phyloP scores from a whole-genome alignment of 2,329 filamentous ascomycete species.

The Arthroderma uncinatum region DNA sequence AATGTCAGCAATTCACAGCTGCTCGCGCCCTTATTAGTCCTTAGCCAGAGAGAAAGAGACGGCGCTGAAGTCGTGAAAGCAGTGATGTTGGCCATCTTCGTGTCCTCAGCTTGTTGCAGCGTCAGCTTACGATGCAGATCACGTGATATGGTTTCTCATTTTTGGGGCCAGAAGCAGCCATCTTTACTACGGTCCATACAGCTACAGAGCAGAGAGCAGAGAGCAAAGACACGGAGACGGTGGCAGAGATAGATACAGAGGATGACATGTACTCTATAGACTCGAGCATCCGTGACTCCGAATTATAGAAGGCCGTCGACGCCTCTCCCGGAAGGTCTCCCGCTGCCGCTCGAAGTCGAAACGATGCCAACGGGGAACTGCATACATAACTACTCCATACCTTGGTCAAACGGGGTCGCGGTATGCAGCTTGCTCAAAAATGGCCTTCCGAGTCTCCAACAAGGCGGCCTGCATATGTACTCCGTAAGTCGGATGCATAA shows the following conservation, averaged over 20 bases:
- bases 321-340: not conserved
- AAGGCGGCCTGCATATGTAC: not conserved
- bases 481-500: not conserved
- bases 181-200: too few species aligned
- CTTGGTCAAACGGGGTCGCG: not conserved
- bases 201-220: too few species aligned
- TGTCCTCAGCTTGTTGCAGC: not conserved
- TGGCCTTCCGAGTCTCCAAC: not conserved
- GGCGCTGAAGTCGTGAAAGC: not conserved
- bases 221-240: too few species aligned
- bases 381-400: too few species aligned
- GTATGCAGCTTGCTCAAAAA: not conserved
- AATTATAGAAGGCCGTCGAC: not conserved
- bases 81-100: not conserved
- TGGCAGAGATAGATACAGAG: too few species aligned
- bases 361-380: too few species aligned
- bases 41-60: not conserved
- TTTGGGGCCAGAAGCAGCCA: not conserved
- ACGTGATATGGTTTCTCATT: not conserved
- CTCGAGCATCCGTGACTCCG: too few species aligned
- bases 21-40: not conserved
- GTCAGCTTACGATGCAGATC: not conserved
- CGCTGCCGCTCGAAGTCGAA: too few species aligned
- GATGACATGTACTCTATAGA: too few species aligned
- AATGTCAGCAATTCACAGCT: not conserved